These are phyloP conservation scores for Penicillium sp. DNA, from an alignment of 2,329 filamentous ascomycete species.

Conservation along the genomic window DNA sequence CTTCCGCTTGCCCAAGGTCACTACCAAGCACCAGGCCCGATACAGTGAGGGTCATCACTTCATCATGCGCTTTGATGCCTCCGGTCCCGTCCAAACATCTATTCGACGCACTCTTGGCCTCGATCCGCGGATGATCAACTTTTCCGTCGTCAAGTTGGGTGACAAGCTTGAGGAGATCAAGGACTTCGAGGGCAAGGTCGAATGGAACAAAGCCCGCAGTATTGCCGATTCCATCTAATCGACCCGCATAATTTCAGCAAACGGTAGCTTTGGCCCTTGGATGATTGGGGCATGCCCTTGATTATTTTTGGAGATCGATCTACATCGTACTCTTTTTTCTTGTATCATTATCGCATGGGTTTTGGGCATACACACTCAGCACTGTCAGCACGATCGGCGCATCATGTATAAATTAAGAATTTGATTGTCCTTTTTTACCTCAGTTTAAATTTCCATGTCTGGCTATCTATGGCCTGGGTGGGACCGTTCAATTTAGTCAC, in stretches of 20 bases:
- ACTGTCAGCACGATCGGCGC: constrained; percentile 39
- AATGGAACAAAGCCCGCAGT: constrained; percentile 51
- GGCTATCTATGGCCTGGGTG: neutral
- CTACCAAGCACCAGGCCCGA: constrained; percentile 77
- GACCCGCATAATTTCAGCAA: neutral
- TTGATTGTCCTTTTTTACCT: constrained; percentile 18
- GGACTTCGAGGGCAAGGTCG: constrained; percentile 58
- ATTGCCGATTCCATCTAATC: constrained; percentile 34
- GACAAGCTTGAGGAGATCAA: constrained; percentile 65
- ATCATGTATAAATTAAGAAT: constrained; percentile 34
- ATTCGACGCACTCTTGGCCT: constrained; percentile 76
- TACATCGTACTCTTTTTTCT: constrained; percentile 26
- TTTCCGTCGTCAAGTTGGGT: constrained; percentile 84
- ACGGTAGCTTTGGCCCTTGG: neutral
- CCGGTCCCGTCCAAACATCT: constrained; percentile 71
- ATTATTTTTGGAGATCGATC: constrained; percentile 15
- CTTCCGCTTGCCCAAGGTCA: constrained; percentile 80
- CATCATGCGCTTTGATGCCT: constrained; percentile 92
- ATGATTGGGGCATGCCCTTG: constrained; percentile 9
- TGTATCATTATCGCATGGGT: constrained; percentile 36
- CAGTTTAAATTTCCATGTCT: neutral
- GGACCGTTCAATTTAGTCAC: neutral
- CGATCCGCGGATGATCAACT: constrained; percentile 88
- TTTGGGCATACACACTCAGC: constrained; percentile 26
- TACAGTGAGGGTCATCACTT: constrained; percentile 94